Base-by-base conservation (phyloP, 345 rosid genomes). In the Salix caprea region DNA sequence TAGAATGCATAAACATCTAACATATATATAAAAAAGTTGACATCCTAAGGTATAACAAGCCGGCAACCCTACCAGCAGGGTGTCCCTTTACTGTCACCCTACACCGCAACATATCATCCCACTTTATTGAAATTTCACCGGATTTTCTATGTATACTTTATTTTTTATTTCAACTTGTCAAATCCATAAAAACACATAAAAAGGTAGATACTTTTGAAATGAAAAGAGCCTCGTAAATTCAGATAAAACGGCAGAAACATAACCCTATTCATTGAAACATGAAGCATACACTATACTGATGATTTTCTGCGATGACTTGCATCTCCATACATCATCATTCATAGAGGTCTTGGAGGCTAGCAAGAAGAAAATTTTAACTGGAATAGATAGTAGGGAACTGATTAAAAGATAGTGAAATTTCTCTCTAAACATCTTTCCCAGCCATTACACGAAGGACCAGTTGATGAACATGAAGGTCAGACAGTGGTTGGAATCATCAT, bases 381-480 rank as follows among this genome's bases (percentile, higher is more conserved):
- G 56, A 37, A 66, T 66, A 66, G 54, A 69, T 39, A 26, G 28
- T 26, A 58, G 62, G n/a, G 23, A 58, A 58, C 28, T 66, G 61
- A 7, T 21, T 10, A 3, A 78, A 32, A 65, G 28, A 66, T 39
- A 52, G 36, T 30, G 16, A 79, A 44, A 69, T 34, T 67, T 54
- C 2, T 74, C 23, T 26, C 13, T 24, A 61, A 26, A 61, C 19
- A 61, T 36, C 72, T 15, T 65, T 26, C 23, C 7, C 70, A 19
- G 37, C n/a, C 10, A 65, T 93, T 84, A 96, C 36, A 93, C 84
- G 70, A 96, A 96, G 46, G 97, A 96, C 98, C 99, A 96, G 81
- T 91, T 96, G 82, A 91, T 86, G 88, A 96, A 94, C 95, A 88
- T 86, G 86, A 96, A 91, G 87, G 92, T 92, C 67, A 96, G 82